Evolutionary conservation across 148 eudicot species (phyloP).

Genomic region (Fagopyrum homotropicum): DNA sequence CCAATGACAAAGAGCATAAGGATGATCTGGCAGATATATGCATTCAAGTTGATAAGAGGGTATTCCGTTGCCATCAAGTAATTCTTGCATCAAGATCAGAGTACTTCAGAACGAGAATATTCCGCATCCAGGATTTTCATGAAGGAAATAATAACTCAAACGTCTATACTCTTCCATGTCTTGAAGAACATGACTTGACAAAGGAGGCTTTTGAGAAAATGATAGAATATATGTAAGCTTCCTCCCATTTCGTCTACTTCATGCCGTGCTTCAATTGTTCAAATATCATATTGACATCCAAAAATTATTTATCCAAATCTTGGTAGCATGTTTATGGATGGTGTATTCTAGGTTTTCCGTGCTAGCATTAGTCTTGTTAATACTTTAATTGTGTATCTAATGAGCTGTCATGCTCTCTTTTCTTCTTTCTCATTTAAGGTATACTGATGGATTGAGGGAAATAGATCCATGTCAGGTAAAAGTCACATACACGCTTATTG

Average conservation of each 20-base stretch:
- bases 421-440: conserved; percentile 43
- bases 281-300: neutral
- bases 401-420: neutral
- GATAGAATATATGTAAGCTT: conserved; percentile 87
- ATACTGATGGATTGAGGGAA: conserved; percentile 74
- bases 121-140: conserved; percentile 75
- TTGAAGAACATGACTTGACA: conserved; percentile 88
- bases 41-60: conserved; percentile 55
- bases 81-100: conserved; percentile 90
- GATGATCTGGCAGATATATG: conserved; percentile 87
- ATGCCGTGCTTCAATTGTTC: neutral
- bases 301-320: neutral
- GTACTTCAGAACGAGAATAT: conserved; percentile 83
- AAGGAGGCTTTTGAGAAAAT: conserved; percentile 78
- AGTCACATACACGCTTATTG: neutral
- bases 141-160: conserved; percentile 45
- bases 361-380: neutral
- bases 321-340: neutral
- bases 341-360: neutral
- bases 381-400: neutral
- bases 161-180: conserved; percentile 52
- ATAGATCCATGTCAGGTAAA: conserved; percentile 80
- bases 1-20: conserved; percentile 32
- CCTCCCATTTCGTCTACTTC: neutral
- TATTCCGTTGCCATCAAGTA: conserved; percentile 91